phyloP scores from a whole-genome alignment of 2,329 filamentous ascomycete genomes.

The Helminthosporium solani region DNA sequence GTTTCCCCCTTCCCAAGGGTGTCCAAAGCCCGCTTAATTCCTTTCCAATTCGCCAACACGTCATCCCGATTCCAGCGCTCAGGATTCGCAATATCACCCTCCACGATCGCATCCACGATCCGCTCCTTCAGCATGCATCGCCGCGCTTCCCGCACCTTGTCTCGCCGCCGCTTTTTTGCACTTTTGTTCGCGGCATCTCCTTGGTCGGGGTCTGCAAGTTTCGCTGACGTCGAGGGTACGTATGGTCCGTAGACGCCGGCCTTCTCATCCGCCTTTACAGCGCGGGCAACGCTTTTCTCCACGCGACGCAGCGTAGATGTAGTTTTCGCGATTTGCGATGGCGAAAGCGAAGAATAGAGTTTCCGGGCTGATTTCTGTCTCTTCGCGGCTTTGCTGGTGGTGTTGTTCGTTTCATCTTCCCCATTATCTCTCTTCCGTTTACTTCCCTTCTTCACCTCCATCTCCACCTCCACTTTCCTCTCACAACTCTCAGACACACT shows the following conservation, averaged over 20 bases:
- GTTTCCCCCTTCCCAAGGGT: slow-evolving; percentile 12
- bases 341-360: slow-evolving; percentile 2
- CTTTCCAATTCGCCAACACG: slow-evolving; percentile 7
- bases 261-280: slow-evolving; percentile 14
- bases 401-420: slow-evolving; percentile 8
- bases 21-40: neutral
- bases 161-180: slow-evolving; percentile 6
- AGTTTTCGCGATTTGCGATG: slow-evolving; percentile 2
- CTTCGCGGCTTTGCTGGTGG: slow-evolving; percentile 8
- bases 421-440: slow-evolving; percentile 31
- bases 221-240: too few species aligned
- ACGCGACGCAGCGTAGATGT: slow-evolving; percentile 2
- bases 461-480: slow-evolving; percentile 15
- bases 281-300: neutral
- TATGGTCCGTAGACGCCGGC: slow-evolving; percentile 7
- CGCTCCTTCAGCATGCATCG: slow-evolving; percentile 10
- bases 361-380: slow-evolving; percentile 3
- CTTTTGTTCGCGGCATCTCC: slow-evolving; percentile 4
- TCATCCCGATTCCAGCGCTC: slow-evolving; percentile 13
- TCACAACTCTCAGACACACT: slow-evolving; percentile 17
- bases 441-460: slow-evolving; percentile 15
- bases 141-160: slow-evolving; percentile 11
- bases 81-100: slow-evolving; percentile 16
- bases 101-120: slow-evolving; percentile 10
- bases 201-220: slow-evolving; percentile 3